Evolutionary conservation across 2,329 filamentous ascomycete genomes (phyloP).

Genomic region (Aureobasidium vineae): DNA sequence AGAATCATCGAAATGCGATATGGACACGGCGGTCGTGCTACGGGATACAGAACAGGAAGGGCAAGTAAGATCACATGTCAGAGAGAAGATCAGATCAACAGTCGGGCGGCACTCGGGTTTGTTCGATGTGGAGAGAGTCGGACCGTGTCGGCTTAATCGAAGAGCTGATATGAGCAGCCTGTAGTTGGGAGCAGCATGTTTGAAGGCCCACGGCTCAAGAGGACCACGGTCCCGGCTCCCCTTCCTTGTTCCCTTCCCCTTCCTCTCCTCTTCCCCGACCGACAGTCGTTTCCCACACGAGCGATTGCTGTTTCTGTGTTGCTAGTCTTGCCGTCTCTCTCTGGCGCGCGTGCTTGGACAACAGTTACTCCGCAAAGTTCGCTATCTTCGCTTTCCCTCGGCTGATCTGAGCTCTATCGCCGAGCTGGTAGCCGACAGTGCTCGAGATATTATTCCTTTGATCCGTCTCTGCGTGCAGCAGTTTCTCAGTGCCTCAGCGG

Average conservation of each 20-base stretch:
- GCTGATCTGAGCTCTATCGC: slow-evolving; percentile 23
- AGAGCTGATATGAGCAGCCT: slow-evolving; percentile 8
- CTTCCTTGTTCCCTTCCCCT: not conserved
- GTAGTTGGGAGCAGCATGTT: slow-evolving; percentile 10
- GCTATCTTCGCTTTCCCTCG: slow-evolving; percentile 25
- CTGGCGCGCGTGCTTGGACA: slow-evolving; percentile 3
- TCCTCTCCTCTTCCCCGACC: not conserved
- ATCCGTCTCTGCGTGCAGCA: slow-evolving; percentile 19
- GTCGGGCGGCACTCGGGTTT: slow-evolving; percentile 15
- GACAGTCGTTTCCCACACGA: not conserved
- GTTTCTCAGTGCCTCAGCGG: not conserved
- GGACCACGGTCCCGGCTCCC: slow-evolving; percentile 13
- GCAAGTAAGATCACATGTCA: slow-evolving; percentile 22
- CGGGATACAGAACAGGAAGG: not conserved
- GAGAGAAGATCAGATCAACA: not conserved
- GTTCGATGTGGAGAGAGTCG: slow-evolving; percentile 19
- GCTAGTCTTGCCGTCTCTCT: not conserved
- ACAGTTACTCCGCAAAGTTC: slow-evolving; percentile 19
- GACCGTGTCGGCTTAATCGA: slow-evolving; percentile 13
- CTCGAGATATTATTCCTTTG: slow-evolving; percentile 19
- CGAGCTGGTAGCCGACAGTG: slow-evolving; percentile 20
- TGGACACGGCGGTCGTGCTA: not conserved
- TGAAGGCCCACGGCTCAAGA: slow-evolving; percentile 14
- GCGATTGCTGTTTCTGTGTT: not conserved
- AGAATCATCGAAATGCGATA: not conserved